Evolutionary conservation across 2,329 filamentous ascomycete species (phyloP).

Genomic region (Cryphonectria naterciae): DNA sequence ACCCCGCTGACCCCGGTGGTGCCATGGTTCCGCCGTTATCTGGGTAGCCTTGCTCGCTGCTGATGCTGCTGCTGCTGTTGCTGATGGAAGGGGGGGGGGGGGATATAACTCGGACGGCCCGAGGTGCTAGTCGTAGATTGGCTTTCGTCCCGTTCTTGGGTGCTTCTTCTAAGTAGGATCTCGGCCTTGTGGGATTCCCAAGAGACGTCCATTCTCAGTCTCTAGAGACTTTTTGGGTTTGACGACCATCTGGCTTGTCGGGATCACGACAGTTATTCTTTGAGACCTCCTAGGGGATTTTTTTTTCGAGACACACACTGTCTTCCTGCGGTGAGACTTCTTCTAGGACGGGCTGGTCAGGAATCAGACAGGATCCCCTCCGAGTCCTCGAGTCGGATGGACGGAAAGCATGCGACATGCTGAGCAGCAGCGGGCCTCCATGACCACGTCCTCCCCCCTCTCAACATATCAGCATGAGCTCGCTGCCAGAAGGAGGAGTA

Average conservation of each 20-base stretch:
- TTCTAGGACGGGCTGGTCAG: not conserved
- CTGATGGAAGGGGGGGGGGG: not conserved
- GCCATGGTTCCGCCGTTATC: not conserved
- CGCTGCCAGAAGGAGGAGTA: not conserved
- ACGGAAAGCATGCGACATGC: slow-evolving; percentile 10
- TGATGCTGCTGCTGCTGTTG: not conserved
- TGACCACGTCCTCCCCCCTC: not conserved
- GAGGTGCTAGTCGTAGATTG: not conserved
- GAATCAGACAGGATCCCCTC: not conserved
- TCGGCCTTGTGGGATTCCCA: not conserved
- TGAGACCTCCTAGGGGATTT: not conserved
- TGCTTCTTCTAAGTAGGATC: slow-evolving; percentile 16
- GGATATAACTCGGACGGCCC: slow-evolving; percentile 21
- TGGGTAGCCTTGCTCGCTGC: not conserved
- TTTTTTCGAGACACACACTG: not conserved
- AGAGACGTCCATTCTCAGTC: not conserved
- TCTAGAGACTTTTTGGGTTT: not conserved
- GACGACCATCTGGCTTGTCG: not conserved
- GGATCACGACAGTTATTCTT: not conserved
- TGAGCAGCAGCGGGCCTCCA: not conserved
- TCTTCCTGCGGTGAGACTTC: not conserved
- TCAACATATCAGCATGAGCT: slow-evolving; percentile 5
- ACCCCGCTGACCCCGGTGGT: not conserved
- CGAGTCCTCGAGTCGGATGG: slow-evolving; percentile 1
- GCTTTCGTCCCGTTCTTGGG: not conserved